These are phyloP conservation scores for Botryotinia convoluta DNA, from an alignment of 2,329 filamentous ascomycete genomes.

Conservation along the genomic window DNA sequence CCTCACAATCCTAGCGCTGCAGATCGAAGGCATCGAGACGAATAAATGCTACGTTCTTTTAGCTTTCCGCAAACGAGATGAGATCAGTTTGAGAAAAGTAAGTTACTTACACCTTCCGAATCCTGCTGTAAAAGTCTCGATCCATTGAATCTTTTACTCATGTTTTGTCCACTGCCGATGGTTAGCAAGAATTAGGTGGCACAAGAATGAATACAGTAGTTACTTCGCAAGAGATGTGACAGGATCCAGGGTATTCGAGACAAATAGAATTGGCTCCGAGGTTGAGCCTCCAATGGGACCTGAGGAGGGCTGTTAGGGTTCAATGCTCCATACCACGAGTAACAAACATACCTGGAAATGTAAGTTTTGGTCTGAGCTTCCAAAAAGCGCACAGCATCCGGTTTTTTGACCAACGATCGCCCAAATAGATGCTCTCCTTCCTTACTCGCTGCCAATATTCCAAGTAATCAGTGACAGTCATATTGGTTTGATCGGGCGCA, in stretches of 20 bases:
- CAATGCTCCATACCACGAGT: background rate
- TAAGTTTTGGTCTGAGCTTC: background rate
- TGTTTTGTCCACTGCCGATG: constrained; percentile 27
- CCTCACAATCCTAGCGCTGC: constrained; percentile 1
- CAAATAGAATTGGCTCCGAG: constrained; percentile 41
- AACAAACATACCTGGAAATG: background rate
- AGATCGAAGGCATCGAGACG: constrained; percentile 3
- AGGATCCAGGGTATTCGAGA: constrained; percentile 42
- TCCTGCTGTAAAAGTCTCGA: constrained; percentile 33
- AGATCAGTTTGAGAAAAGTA: background rate
- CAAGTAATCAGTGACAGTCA: background rate
- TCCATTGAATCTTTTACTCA: constrained; percentile 33
- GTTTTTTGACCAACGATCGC: background rate
- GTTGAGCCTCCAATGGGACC: constrained; percentile 24
- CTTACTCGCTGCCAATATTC: constrained; percentile 11
- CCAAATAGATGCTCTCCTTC: background rate
- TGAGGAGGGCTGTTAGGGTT: background rate
- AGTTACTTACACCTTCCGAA: background rate
- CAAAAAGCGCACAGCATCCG: background rate
- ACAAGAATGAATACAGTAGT: background rate
- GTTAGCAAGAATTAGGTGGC: background rate
- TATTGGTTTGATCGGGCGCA: background rate
- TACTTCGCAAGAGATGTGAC: constrained; percentile 38
- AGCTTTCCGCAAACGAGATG: background rate
- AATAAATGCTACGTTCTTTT: background rate